Conservation (phyloP, 306 rosid genomes). For the Trichosanthes truncata region DNA sequence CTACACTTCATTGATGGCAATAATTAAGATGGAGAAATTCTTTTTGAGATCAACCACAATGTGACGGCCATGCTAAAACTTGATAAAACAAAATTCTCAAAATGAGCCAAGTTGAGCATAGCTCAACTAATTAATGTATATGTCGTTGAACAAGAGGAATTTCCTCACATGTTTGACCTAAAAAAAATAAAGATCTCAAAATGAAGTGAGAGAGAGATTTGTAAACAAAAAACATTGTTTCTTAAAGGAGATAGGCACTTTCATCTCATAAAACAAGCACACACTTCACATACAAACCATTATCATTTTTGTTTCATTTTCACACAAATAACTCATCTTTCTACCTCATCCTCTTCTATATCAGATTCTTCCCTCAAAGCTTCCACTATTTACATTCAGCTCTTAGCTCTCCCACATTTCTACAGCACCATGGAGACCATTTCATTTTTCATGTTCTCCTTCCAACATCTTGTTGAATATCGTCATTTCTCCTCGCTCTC, state of each 20-base stretch:
- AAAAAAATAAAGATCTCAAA: too few species aligned
- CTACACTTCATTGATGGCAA: too few species aligned
- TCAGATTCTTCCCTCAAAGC: background rate
- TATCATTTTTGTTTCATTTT: background rate
- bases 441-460: slow-evolving; percentile 4
- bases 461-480: slow-evolving; percentile 12
- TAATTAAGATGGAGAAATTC: too few species aligned
- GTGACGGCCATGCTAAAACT: too few species aligned
- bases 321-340: background rate
- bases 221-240: background rate
- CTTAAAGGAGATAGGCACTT: background rate
- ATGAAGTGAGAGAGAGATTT: too few species aligned
- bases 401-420: background rate
- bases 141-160: too few species aligned
- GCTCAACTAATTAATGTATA: too few species aligned
- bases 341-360: background rate
- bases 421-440: background rate
- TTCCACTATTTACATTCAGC: background rate
- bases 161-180: too few species aligned
- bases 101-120: too few species aligned
- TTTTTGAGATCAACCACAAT: too few species aligned
- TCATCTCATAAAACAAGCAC: background rate
- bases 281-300: background rate
- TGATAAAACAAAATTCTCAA: too few species aligned
- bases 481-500: slow-evolving; percentile 20